phyloP scores from a whole-genome alignment of 139 green algal genomes.

The Volvox africanus region DNA sequence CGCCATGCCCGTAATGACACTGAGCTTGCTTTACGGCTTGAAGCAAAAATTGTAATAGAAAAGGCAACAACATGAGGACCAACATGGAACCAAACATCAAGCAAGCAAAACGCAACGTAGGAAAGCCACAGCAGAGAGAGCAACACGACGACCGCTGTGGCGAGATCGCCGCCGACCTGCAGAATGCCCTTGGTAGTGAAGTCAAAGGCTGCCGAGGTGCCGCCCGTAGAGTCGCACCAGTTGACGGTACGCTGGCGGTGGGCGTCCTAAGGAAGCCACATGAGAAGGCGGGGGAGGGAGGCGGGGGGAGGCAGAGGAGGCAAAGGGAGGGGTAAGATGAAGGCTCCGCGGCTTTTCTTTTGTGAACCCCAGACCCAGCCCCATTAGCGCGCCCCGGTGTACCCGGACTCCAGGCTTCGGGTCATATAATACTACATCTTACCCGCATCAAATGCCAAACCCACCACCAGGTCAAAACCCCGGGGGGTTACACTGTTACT shows the following conservation, averaged over 20 bases:
- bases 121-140: neutral
- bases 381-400: no score
- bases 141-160: neutral
- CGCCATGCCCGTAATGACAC: no score
- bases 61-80: neutral
- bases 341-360: neutral
- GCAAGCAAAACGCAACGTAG: neutral
- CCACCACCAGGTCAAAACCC: neutral
- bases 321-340: neutral
- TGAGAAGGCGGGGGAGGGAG: no score
- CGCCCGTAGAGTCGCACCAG: conserved; percentile 91
- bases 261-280: conserved; percentile 59
- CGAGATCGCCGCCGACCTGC: conserved; percentile 72
- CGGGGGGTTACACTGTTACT: neutral
- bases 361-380: no score
- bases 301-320: no score
- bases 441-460: no score
- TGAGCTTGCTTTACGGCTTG: no score
- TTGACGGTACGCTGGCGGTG: conserved; percentile 94
- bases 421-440: no score
- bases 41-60: no score
- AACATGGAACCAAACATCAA: neutral
- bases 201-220: conserved; percentile 93
- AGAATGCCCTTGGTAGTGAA: conserved; percentile 98
- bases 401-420: no score